A percentile compares a stretch with the other conserved stretches of the same genome.
Conservation (phyloP, 78 protist species). For the Dictyostelium purpureum region DNA sequence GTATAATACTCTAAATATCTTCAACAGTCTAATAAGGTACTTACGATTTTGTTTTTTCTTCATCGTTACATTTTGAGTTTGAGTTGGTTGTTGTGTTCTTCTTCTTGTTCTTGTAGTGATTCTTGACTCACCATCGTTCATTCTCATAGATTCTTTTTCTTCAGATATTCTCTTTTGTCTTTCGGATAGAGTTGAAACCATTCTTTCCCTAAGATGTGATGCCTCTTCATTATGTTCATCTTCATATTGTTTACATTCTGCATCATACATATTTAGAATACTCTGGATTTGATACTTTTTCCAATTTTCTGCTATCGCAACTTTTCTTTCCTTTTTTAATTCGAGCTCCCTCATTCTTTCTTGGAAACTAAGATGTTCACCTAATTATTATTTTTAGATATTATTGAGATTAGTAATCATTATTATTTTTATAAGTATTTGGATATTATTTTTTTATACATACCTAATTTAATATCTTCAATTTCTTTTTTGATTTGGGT, state of each 20-base stretch:
- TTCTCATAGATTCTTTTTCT: slow-evolving; percentile 71
- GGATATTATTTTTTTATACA: not conserved
- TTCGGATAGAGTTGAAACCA: slow-evolving; percentile 38
- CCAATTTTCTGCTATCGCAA: slow-evolving; percentile 72
- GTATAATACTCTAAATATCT: not conserved
- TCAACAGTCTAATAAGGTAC: not conserved
- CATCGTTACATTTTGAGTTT: not conserved
- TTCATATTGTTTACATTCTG: slow-evolving; percentile 61
- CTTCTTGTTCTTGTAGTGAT: slow-evolving; percentile 57
- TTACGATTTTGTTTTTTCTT: slow-evolving; percentile 70
- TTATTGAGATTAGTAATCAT: not conserved
- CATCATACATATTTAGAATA: slow-evolving; percentile 61
- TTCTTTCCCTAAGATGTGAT: slow-evolving; percentile 25
- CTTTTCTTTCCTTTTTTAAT: slow-evolving; percentile 20
- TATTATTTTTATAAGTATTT: not conserved
- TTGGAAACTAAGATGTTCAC: slow-evolving; percentile 54
- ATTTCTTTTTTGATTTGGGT: slow-evolving; percentile 58
- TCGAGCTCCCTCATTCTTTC: slow-evolving; percentile 70
- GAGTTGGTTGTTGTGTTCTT: slow-evolving; percentile 45
- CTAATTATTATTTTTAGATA: not conserved
- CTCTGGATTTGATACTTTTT: slow-evolving; percentile 68
- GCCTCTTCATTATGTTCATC: slow-evolving; percentile 71
- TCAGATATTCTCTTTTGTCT: slow-evolving; percentile 65
- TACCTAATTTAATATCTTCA: slow-evolving; percentile 68
- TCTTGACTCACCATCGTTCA: slow-evolving; percentile 41